Evolutionary conservation across 2,329 filamentous ascomycete species (phyloP), one percentile per base, ranked within the genome.

Genomic region (Beauveria asiatica): DNA sequence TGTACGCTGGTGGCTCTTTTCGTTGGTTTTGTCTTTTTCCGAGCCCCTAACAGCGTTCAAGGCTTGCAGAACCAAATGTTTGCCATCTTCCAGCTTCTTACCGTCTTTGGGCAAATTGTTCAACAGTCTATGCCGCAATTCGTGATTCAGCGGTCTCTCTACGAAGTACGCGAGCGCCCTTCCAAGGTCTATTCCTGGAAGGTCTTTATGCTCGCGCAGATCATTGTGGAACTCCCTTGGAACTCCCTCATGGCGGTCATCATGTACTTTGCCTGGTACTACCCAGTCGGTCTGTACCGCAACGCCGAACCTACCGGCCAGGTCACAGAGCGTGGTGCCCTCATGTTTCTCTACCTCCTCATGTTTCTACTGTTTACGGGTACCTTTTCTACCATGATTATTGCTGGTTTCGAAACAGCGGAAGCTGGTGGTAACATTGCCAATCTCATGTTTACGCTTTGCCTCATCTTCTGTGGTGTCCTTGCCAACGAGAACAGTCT

Each of bases 11-110:
- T 82, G 39, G 75, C 86, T 4, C 80, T 95, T 13, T 95, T 93
- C 72, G 89, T 94, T 67, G 90, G 90, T 33, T 91, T 92, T 72
- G 86, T 88, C 57, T 92, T 94, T 74, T 90, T 83, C 79, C 80
- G 84, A 45, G 85, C 88, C 1, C 83, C 84, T 33, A 86, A 86
- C 74, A 85, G 83, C 10, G 82, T 87, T 46, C 88, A 92, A 69
- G 91, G 90, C 57, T 78, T 95, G 13, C 89, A 93, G 73, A 92
- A 94, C 75, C 88, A 92, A 66, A 86, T 93, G 79, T 95, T 95
- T 70, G 82, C 85, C 69, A 88, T 94, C 64, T 95, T 95, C 80
- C 89, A 93, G 80, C 75, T 93, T 60, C 78, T 89, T 61, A 93
- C 87, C 48, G 84, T 95, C 69, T 95, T 96, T 70, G 88, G 88